Base-by-base conservation (phyloP, 78 protist species). In the Isochrysis galbana region DNA sequence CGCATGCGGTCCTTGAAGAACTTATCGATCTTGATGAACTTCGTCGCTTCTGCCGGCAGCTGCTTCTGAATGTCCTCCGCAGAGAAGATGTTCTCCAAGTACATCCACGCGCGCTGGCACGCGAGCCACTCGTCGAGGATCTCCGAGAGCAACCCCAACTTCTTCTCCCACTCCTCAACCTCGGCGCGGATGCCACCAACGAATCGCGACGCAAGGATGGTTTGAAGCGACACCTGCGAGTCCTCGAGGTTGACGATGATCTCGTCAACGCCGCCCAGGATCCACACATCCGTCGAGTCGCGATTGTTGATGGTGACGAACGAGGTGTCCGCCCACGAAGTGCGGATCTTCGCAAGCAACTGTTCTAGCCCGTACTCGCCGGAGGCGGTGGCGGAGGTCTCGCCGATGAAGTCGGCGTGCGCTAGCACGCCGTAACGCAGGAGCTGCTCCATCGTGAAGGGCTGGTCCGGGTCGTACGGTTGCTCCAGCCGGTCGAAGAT, bases 41-140 rank as follows among this genome's bases (percentile, higher is more conserved):
- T 47, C 14, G 25, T 34, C 23, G 94, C 36, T 80, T 97, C 98
- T 26, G 3, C 83, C 1, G 92, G 94, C 89, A 97, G 93, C 92
- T 96, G 98, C 39, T 94, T 91, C 87, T 91, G 94, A 48, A 97
- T 96, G 69, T 97, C 98, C 14, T 94, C 91, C 1, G 91, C 90
- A 14, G 77, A 7, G 44, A 97, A 97, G 91, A 97, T 95, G 94
- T 46, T 72, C 89, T 96, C 97, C 11, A 96, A 34, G 61, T 93
- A 87, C 92, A 93, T 87, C 92, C 94, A 93, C n/a, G 46, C 3
- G 88, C 93, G 90, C 93, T 97, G 99, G 92, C 96, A 96, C 44
- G 39, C 48, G 26, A 96, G 84, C 97, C 97, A 95, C 61, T 93
- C 98, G 61, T 97, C 98, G 14, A 97, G 95, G n/a, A 95, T 48